These are phyloP conservation scores for Russula emetica DNA, from an alignment of 768 basidiomycete species.

Conservation along the genomic window DNA sequence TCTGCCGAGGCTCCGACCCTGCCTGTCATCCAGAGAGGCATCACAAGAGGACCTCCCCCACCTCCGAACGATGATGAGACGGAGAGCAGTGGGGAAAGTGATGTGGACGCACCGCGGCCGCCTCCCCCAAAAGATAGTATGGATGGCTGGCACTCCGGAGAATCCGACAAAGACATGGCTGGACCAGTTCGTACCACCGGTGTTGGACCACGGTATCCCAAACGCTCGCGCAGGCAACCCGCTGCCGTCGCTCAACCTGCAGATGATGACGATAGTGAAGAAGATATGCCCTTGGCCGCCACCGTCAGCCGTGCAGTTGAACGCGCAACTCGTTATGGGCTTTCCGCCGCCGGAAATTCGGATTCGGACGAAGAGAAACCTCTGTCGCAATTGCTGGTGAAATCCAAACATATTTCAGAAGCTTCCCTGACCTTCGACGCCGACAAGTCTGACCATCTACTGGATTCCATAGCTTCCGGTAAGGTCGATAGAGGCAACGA, in stretches of 20 bases:
- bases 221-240: conserved; percentile 30
- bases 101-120: conserved; percentile 12
- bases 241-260: conserved; percentile 8
- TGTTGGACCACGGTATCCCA: conserved; percentile 50
- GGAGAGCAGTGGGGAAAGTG: conserved; percentile 53
- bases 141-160: conserved; percentile 38
- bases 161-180: conserved; percentile 61
- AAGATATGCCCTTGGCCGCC: conserved; percentile 72
- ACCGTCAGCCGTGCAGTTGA: conserved; percentile 54
- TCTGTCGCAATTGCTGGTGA: conserved; percentile 54
- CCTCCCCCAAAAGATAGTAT: not conserved
- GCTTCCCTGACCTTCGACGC: conserved; percentile 42
- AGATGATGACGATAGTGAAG: conserved; percentile 60
- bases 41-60: conserved; percentile 33
- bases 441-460: conserved; percentile 33
- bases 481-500: conserved; percentile 15
- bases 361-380: conserved; percentile 75
- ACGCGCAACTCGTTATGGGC: conserved; percentile 38
- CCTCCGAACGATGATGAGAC: conserved; percentile 44
- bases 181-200: conserved; percentile 56
- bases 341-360: conserved; percentile 33
- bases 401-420: conserved; percentile 38
- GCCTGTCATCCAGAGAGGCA: conserved; percentile 37
- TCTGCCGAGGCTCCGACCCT: conserved; percentile 33
- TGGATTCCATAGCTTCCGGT: conserved; percentile 13